These are phyloP conservation scores for Collybia sordida DNA, from an alignment of 768 basidiomycete genomes.

Conservation along the genomic window DNA sequence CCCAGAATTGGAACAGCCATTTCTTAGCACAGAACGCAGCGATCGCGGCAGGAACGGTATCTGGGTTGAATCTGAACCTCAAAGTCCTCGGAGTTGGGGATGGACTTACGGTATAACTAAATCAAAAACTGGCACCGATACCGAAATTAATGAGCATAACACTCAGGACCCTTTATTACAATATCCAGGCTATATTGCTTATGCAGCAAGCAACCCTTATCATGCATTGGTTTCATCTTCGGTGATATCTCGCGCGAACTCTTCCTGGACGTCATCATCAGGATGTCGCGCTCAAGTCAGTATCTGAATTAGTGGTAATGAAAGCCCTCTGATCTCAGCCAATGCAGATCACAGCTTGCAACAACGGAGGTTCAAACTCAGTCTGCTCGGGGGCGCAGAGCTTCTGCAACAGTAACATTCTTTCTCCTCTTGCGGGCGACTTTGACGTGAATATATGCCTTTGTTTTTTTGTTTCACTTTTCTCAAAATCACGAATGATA, in stretches of 20 bases:
- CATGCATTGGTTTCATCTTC: conserved; percentile 48
- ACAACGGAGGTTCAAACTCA: conserved; percentile 43
- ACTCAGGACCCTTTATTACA: conserved; percentile 44
- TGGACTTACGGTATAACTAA: conserved; percentile 50
- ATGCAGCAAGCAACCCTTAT: conserved; percentile 57
- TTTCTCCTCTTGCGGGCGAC: conserved; percentile 52
- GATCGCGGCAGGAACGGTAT: conserved; percentile 44
- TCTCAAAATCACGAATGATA: conserved; percentile 5
- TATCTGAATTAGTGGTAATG: neutral
- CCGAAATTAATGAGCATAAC: neutral
- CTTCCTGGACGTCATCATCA: conserved; percentile 35
- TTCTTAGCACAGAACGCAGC: conserved; percentile 61
- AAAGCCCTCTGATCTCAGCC: neutral
- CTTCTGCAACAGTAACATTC: conserved; percentile 57
- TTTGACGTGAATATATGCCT: conserved; percentile 39
- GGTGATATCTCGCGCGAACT: conserved; percentile 41
- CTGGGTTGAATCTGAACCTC: conserved; percentile 54
- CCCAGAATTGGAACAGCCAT: conserved; percentile 31
- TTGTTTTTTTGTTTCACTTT: neutral
- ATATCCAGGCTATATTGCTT: conserved; percentile 58
- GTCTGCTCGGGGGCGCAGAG: conserved; percentile 58
- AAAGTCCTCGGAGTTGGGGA: conserved; percentile 63
- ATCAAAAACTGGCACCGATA: neutral
- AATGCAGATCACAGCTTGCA: conserved; percentile 51
- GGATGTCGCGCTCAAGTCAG: conserved; percentile 53